Percentiles rank a stretch among this genome's conserved stretches.
phyloP scores from a whole-genome alignment of 306 rosid species.

The Hylodesmum podocarpum region DNA sequence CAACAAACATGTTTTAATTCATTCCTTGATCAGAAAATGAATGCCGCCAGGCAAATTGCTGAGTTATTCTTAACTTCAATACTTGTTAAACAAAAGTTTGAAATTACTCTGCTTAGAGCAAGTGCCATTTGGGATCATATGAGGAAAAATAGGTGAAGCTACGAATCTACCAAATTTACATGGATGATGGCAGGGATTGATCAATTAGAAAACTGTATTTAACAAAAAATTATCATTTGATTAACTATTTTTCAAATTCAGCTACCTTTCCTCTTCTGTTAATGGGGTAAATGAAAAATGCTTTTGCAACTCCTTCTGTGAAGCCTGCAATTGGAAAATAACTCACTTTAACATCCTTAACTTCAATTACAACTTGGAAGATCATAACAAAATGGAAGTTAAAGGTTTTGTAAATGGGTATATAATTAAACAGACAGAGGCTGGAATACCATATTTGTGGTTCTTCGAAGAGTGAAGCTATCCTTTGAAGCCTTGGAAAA shows the following conservation, averaged over 20 bases:
- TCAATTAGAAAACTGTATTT: not conserved
- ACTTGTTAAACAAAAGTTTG: not conserved
- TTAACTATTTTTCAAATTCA: not conserved
- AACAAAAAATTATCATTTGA: not conserved
- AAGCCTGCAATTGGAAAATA: slow-evolving; percentile 44
- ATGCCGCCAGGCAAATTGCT: not conserved
- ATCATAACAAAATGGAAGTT: not conserved
- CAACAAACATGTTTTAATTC: not conserved
- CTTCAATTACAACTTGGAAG: slow-evolving; percentile 13
- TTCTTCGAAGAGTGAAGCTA: slow-evolving; percentile 58
- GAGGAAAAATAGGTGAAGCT: slow-evolving; percentile 41
- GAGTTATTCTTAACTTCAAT: not conserved
- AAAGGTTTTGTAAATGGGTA: not conserved
- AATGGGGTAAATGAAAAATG: slow-evolving; percentile 62
- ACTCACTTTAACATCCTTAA: not conserved
- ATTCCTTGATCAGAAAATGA: not conserved
- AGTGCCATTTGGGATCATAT: slow-evolving; percentile 56
- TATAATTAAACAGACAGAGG: not conserved
- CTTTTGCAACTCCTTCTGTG: slow-evolving; percentile 40
- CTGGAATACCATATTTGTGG: slow-evolving; percentile 63
- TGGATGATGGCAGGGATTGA: slow-evolving; percentile 4
- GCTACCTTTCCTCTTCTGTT: slow-evolving; percentile 74
- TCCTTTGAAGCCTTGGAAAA: slow-evolving; percentile 68
- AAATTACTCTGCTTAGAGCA: slow-evolving; percentile 61
- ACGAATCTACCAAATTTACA: not conserved